Conservation (phyloP, 306 rosid species). For the Begonia peltatifolia region DNA sequence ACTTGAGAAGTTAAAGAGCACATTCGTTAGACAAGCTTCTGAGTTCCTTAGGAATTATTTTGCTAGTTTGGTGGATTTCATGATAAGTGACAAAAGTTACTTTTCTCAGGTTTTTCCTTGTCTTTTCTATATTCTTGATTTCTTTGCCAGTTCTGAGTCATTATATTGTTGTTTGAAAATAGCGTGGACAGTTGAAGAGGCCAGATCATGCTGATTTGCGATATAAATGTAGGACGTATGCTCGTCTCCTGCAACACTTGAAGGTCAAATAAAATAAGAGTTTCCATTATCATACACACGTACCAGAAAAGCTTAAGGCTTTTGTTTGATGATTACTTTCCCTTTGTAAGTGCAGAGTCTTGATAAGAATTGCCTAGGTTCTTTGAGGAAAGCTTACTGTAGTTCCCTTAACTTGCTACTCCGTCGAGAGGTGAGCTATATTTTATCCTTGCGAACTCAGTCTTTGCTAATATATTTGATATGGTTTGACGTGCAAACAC, state of each 20-base stretch:
- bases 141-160: conserved; percentile 6
- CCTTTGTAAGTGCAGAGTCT: conserved; percentile 49
- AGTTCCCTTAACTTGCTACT: conserved; percentile 88
- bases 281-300: too few species aligned
- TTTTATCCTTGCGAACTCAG: neutral
- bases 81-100: conserved; percentile 79
- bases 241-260: conserved; percentile 78
- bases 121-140: neutral
- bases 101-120: conserved; percentile 60
- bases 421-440: conserved; percentile 68
- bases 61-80: conserved; percentile 73
- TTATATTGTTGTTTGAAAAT: conserved; percentile 16
- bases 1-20: conserved; percentile 65
- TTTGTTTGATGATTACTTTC: neutral
- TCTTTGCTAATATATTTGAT: too few species aligned
- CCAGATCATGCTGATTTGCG: conserved; percentile 96
- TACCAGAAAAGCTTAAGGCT: too few species aligned
- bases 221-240: conserved; percentile 86
- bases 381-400: conserved; percentile 74
- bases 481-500: too few species aligned
- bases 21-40: conserved; percentile 71
- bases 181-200: conserved; percentile 96
- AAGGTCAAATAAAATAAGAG: conserved; percentile 32
- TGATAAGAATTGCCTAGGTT: conserved; percentile 63
- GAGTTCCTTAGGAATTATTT: conserved; percentile 67